Evolutionary conservation across 2,329 filamentous ascomycete genomes (phyloP).

Genomic region (Hirsutella minnesotensis): DNA sequence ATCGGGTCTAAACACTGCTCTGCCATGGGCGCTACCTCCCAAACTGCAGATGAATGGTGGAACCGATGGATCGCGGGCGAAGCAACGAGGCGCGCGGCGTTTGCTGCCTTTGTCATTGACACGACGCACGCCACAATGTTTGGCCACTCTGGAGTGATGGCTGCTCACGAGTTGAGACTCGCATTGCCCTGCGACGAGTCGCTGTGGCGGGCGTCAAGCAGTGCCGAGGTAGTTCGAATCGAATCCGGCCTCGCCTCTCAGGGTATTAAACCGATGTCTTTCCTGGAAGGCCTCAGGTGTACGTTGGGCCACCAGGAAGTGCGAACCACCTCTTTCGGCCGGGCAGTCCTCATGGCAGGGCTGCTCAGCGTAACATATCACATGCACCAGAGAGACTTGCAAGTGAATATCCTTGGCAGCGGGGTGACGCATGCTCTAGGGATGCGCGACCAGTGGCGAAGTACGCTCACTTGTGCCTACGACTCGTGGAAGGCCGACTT

Average conservation of each 20-base stretch:
- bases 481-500: slow-evolving; percentile 92
- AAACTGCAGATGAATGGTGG: slow-evolving; percentile 85
- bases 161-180: slow-evolving; percentile 86
- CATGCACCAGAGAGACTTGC: slow-evolving; percentile 91
- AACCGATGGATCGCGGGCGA: slow-evolving; percentile 93
- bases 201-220: slow-evolving; percentile 82
- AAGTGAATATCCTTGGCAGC: slow-evolving; percentile 70
- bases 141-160: slow-evolving; percentile 93
- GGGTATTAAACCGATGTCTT: slow-evolving; percentile 73
- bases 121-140: slow-evolving; percentile 97
- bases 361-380: slow-evolving; percentile 92
- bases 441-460: slow-evolving; percentile 83
- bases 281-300: slow-evolving; percentile 81
- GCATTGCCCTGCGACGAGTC: slow-evolving; percentile 87
- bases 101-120: slow-evolving; percentile 89
- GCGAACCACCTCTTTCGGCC: slow-evolving; percentile 83
- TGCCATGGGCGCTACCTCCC: slow-evolving; percentile 43
- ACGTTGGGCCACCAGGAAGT: slow-evolving; percentile 80
- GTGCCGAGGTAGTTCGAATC: slow-evolving; percentile 72
- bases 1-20: slow-evolving; percentile 49
- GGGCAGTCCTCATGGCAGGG: slow-evolving; percentile 88
- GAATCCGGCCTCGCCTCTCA: slow-evolving; percentile 71
- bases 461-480: slow-evolving; percentile 74
- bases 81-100: slow-evolving; percentile 77
- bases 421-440: slow-evolving; percentile 68